Conservation (phyloP, 495 filamentous ascomycete species). For the Trichoderma gamsii region DNA sequence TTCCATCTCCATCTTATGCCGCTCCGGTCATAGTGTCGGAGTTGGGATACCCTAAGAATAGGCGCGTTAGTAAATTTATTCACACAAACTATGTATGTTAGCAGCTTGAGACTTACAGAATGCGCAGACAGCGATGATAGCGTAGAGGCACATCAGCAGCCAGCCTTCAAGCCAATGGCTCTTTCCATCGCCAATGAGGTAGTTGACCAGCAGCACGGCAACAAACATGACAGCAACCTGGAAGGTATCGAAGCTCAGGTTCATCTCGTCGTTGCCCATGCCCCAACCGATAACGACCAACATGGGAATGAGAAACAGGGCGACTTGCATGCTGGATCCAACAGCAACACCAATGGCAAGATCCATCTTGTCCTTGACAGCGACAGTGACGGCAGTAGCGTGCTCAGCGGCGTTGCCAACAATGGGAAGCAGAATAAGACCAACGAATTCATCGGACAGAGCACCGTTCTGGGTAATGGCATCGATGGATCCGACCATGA, state of each 20-base stretch:
- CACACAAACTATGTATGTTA: neutral
- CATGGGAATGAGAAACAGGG: constrained; percentile 70
- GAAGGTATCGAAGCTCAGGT: constrained; percentile 73
- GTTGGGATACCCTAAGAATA: neutral
- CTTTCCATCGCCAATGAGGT: constrained; percentile 65
- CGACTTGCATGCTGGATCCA: constrained; percentile 83
- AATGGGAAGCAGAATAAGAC: constrained; percentile 80
- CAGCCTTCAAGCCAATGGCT: constrained; percentile 69
- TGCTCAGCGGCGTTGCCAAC: constrained; percentile 87
- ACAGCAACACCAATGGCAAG: constrained; percentile 78
- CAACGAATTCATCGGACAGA: constrained; percentile 71
- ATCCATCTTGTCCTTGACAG: constrained; percentile 88
- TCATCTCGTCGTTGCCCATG: constrained; percentile 62
- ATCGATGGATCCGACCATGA: constrained; percentile 76
- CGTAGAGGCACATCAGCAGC: constrained; percentile 64
- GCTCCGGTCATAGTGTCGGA: neutral
- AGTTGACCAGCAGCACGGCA: constrained; percentile 72
- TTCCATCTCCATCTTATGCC: neutral
- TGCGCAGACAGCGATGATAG: constrained; percentile 60
- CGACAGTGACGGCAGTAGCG: constrained; percentile 79
- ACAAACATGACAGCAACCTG: constrained; percentile 77
- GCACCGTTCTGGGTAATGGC: constrained; percentile 51
- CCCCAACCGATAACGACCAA: constrained; percentile 78
- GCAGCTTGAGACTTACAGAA: constrained; percentile 37
- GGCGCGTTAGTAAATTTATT: neutral